Conservation (phyloP, 2,329 filamentous ascomycete genomes). For the Calonectria fujianensis region DNA sequence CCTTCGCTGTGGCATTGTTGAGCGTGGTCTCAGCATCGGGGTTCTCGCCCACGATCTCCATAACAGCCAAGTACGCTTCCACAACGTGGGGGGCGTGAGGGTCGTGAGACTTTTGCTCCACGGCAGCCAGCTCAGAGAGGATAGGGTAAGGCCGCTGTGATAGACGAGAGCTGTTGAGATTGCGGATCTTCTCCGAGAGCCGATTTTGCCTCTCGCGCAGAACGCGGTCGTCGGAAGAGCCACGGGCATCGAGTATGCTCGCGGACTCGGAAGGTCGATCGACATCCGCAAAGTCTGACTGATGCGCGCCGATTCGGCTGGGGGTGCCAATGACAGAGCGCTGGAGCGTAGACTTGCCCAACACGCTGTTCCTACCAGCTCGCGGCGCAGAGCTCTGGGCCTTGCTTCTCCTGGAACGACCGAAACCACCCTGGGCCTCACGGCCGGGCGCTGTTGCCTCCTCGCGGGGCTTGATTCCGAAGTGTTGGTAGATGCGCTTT, state of each 20-base stretch:
- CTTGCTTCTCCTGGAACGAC: slow-evolving; percentile 74
- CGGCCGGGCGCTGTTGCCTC: slow-evolving; percentile 64
- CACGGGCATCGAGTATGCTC: slow-evolving; percentile 65
- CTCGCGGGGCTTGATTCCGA: slow-evolving; percentile 84
- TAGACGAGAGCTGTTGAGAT: slow-evolving; percentile 84
- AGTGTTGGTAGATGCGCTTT: slow-evolving; percentile 95
- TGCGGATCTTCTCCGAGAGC: slow-evolving; percentile 86
- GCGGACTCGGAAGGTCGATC: slow-evolving; percentile 73
- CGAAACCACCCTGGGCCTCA: slow-evolving; percentile 75
- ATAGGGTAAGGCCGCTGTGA: slow-evolving; percentile 82
- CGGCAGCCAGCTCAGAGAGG: slow-evolving; percentile 83
- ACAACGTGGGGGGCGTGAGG: slow-evolving; percentile 84
- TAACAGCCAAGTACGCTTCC: slow-evolving; percentile 88
- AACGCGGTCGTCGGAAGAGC: slow-evolving; percentile 81
- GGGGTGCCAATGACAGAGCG: slow-evolving; percentile 92
- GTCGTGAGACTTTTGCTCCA: slow-evolving; percentile 82
- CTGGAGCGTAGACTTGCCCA: slow-evolving; percentile 80
- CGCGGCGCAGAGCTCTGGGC: slow-evolving; percentile 70
- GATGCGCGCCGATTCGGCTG: slow-evolving; percentile 79
- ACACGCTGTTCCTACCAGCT: slow-evolving; percentile 68
- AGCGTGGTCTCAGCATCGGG: slow-evolving; percentile 74
- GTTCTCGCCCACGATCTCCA: slow-evolving; percentile 85
- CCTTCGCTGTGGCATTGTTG: slow-evolving; percentile 79
- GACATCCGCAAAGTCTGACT: slow-evolving; percentile 81
- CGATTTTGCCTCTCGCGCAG: slow-evolving; percentile 89